Evolutionary conservation across 495 filamentous ascomycete genomes (phyloP).

Genomic region (Daldinia vernicosa): DNA sequence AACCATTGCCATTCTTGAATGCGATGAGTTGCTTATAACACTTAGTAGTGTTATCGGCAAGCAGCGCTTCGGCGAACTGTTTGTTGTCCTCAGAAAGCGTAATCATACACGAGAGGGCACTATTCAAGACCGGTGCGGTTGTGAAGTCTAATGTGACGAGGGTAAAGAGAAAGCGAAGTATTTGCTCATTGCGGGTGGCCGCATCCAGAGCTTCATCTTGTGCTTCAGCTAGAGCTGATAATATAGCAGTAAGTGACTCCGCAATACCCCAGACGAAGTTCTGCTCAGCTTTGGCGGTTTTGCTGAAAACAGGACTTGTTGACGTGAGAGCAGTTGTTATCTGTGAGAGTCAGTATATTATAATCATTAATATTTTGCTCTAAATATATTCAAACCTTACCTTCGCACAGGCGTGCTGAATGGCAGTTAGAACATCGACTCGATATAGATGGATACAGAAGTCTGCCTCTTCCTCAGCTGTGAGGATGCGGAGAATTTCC

Average conservation of each 20-base stretch:
- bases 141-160: constrained; percentile 49
- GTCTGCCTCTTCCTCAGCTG: constrained; percentile 65
- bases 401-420: constrained; percentile 58
- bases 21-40: constrained; percentile 52
- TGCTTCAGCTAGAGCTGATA: constrained; percentile 58
- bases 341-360: constrained; percentile 46
- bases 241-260: constrained; percentile 55
- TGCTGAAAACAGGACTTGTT: constrained; percentile 49
- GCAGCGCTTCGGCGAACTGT: constrained; percentile 53
- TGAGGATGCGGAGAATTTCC: constrained; percentile 66
- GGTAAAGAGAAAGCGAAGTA: constrained; percentile 62
- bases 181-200: constrained; percentile 54
- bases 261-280: constrained; percentile 59
- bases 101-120: constrained; percentile 61
- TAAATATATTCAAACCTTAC: constrained; percentile 48
- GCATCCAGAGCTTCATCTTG: constrained; percentile 63
- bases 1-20: constrained; percentile 47
- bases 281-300: constrained; percentile 59
- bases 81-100: constrained; percentile 65
- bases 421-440: constrained; percentile 64
- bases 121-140: constrained; percentile 51
- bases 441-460: constrained; percentile 70
- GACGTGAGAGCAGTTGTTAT: constrained; percentile 54
- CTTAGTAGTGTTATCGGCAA: constrained; percentile 48
- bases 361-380: neutral